Evolutionary conservation across 208 protist genomes (phyloP), one percentile per base, ranked within the genome.

Genomic region (Naegleria gruberi): DNA sequence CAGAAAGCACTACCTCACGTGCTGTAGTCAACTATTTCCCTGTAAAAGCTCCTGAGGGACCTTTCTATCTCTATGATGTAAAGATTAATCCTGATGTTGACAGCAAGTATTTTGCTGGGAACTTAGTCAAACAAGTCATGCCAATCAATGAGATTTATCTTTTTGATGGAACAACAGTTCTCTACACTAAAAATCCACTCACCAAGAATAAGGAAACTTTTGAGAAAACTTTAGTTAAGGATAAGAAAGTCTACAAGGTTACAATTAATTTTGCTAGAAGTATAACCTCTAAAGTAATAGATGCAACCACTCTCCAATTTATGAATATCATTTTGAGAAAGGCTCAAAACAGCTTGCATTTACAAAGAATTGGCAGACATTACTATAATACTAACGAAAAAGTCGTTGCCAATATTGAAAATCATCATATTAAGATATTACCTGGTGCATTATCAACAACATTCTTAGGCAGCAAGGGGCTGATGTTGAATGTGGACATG

Each of bases 1-100:
- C 26, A 37, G 17, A 30, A 37, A 77, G 84, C 45, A 65, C 0
- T 1, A 41, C 19, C 19, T 26, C 4, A 43, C 15, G 17, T 4
- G 0, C 40, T 88, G 42, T 65, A 43, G 46, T 45, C 0, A 88
- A 88, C 8, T 88, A 88, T 30, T 88, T 65, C 26, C n/a, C 84
- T 12, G 26, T 65, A 41, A 4, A 55, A 26, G 41, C 65, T 42
- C 84, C 84, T 19, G 23, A 34, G 12, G 46, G 84, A 5, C 8
- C 84, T 34, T 65, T 88, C 30, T 88, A 41, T 42, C 84, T 73
- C 41, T 88, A 88, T 26, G 43, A 41, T 42, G 84, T 88, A 10
- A 37, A 43, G 5, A 43, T 88, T 42, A 30, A 37, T 19, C 43
- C 84, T 8, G 43, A 44, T 4, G 19, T 30, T 30, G 84, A 43